Conservation (phyloP, 2,329 filamentous ascomycete species). For the Hypocrella siamensis region DNA sequence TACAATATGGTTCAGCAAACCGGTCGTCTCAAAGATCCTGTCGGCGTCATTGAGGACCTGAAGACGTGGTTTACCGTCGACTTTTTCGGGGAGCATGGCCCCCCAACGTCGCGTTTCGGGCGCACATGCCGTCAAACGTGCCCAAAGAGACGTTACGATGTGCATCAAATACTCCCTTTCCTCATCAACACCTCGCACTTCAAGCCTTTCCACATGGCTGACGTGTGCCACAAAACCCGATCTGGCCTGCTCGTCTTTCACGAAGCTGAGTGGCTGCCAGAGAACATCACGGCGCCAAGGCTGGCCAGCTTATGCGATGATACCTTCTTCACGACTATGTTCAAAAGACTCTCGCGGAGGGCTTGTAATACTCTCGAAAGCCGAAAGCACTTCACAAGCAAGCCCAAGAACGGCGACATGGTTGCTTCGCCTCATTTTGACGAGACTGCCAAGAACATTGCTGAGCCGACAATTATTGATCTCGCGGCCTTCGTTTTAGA, state of each 20-base stretch:
- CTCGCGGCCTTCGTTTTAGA: too few relatives aligned
- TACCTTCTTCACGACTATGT: background rate
- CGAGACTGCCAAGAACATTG: background rate
- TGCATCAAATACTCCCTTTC: background rate
- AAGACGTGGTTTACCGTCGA: too few relatives aligned
- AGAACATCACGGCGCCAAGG: background rate
- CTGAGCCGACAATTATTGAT: background rate
- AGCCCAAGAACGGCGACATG: background rate
- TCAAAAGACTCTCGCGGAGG: background rate
- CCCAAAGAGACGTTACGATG: background rate
- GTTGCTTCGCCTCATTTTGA: constrained; percentile 1
- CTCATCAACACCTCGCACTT: constrained; percentile 9
- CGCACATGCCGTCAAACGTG: too few relatives aligned
- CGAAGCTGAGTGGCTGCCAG: constrained; percentile 1
- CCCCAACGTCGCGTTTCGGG: too few relatives aligned
- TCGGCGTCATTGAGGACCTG: too few relatives aligned
- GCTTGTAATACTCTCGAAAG: background rate
- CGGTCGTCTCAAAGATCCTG: too few relatives aligned
- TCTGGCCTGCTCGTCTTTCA: constrained; percentile 3
- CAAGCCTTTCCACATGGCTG: constrained; percentile 4
- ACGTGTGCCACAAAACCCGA: constrained; percentile 4
- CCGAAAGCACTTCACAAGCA: constrained; percentile 1
- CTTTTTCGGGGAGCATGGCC: too few relatives aligned
- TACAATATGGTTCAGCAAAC: constrained; percentile 31
- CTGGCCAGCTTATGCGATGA: background rate